These are phyloP conservation scores for Immersiella caudata DNA, from an alignment of 495 filamentous ascomycete species.

Conservation along the genomic window DNA sequence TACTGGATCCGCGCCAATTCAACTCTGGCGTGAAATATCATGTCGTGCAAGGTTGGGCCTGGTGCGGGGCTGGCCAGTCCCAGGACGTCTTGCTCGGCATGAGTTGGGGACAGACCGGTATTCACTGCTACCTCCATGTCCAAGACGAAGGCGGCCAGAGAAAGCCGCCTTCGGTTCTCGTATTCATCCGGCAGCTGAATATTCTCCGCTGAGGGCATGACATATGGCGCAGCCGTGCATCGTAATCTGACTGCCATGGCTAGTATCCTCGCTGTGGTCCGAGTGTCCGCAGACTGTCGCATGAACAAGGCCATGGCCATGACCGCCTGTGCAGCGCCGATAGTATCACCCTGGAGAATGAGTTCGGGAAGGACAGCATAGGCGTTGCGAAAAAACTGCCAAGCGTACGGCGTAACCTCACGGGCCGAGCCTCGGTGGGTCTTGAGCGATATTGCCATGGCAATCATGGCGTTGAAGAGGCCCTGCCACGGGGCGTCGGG, in stretches of 20 bases:
- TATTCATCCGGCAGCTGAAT: not conserved
- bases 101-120: constrained; percentile 7
- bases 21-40: not conserved
- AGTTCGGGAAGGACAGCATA: constrained; percentile 19
- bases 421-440: not conserved
- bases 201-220: not conserved
- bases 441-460: not conserved
- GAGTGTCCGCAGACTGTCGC: not conserved
- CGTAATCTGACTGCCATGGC: not conserved
- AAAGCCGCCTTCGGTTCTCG: constrained; percentile 6
- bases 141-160: constrained; percentile 9
- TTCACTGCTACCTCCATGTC: constrained; percentile 8
- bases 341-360: constrained; percentile 2
- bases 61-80: not conserved
- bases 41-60: not conserved
- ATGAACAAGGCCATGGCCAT: constrained; percentile 11
- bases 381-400: constrained; percentile 14
- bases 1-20: constrained; percentile 7
- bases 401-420: not conserved
- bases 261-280: not conserved
- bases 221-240: not conserved
- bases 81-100: not conserved
- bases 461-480: constrained; percentile 8
- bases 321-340: not conserved
- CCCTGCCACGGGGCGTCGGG: constrained; percentile 12